A percentile compares a stretch with the other conserved stretches of the same genome.
Conservation (phyloP, 148 eudicot genomes). For the Silene uniflora region DNA sequence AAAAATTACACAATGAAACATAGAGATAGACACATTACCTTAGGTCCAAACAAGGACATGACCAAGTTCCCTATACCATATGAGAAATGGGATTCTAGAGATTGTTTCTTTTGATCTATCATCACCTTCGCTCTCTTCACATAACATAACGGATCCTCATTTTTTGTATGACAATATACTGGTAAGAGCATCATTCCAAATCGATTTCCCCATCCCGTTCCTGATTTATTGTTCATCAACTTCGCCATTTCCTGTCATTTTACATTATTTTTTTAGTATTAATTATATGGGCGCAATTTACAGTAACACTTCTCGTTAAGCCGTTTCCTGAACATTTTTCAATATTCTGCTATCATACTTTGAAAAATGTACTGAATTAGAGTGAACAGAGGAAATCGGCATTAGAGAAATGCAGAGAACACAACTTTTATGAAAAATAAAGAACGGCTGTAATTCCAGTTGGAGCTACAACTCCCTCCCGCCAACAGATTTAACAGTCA, state of each 20-base stretch:
- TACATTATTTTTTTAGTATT: not conserved
- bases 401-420: too few relatives aligned
- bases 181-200: constrained; percentile 58
- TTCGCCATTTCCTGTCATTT: constrained; percentile 20
- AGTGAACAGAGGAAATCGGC: too few relatives aligned
- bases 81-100: constrained; percentile 50
- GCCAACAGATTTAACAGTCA: too few relatives aligned
- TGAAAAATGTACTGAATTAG: too few relatives aligned
- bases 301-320: too few relatives aligned
- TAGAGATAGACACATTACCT: constrained; percentile 29
- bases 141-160: constrained; percentile 37
- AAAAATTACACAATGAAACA: too few relatives aligned
- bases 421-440: too few relatives aligned
- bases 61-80: constrained; percentile 37
- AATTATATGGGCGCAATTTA: too few relatives aligned
- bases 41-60: constrained; percentile 51
- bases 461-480: too few relatives aligned
- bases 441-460: too few relatives aligned
- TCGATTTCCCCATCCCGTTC: constrained; percentile 50
- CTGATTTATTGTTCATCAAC: constrained; percentile 27
- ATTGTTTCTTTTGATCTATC: constrained; percentile 58
- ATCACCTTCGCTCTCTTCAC: constrained; percentile 52
- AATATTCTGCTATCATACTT: too few relatives aligned
- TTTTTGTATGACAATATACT: constrained; percentile 38
- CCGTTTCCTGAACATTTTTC: too few relatives aligned